Evolutionary conservation across 2,329 filamentous ascomycete species (phyloP).

Genomic region (Corniculantispora saksenae): DNA sequence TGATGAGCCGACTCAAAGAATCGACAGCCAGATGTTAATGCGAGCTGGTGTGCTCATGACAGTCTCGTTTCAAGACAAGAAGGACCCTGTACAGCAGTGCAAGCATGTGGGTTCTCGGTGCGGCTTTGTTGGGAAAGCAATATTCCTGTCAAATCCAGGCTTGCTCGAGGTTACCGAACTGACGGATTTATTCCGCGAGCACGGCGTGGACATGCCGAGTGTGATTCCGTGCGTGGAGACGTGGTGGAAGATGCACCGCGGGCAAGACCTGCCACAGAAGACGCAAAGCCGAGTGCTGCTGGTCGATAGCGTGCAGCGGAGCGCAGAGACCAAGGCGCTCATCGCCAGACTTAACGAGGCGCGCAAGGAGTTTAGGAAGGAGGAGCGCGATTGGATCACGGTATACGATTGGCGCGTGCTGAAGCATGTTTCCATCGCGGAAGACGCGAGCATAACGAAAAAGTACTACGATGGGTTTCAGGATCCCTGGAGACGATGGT

Average conservation of each 20-base stretch:
- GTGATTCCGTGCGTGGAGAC: conserved; percentile 36
- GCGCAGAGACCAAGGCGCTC: conserved; percentile 35
- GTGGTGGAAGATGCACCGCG: conserved; percentile 30
- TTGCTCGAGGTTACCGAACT: background rate
- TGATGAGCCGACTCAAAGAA: background rate
- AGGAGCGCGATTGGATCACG: conserved; percentile 38
- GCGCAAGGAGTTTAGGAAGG: conserved; percentile 29
- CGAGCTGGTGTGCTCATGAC: background rate
- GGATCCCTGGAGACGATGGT: conserved; percentile 48
- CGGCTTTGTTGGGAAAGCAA: conserved; percentile 2
- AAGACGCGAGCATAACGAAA: conserved; percentile 33
- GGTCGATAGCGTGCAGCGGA: conserved; percentile 40
- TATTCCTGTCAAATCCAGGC: background rate
- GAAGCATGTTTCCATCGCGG: conserved; percentile 40
- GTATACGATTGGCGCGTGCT: conserved; percentile 52
- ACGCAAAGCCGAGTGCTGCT: conserved; percentile 35
- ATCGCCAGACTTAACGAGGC: conserved; percentile 34
- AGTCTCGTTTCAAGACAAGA: background rate
- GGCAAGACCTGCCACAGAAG: background rate
- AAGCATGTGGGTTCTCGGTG: background rate
- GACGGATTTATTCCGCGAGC: conserved; percentile 37
- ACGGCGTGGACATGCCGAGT: conserved; percentile 38
- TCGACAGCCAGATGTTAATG: background rate
- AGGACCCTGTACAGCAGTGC: background rate
- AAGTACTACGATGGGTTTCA: conserved; percentile 37